Conservation (phyloP, 2,329 filamentous ascomycete species). For the Fusarium sulawesiense region DNA sequence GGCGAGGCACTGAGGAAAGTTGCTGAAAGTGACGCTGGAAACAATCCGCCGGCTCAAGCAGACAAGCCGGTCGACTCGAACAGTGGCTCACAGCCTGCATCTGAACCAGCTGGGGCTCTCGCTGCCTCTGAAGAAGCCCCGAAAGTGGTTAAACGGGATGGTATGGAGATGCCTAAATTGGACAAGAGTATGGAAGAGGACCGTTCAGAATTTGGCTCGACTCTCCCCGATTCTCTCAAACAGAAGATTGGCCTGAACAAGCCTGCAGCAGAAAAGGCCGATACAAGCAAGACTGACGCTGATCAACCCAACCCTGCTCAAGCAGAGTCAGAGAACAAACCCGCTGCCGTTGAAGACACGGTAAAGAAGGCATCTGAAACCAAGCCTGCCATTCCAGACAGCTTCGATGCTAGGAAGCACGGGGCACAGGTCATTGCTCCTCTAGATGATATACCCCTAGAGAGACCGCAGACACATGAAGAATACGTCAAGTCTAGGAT, state of each 20-base stretch:
- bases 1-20: constrained; percentile 52
- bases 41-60: not conserved
- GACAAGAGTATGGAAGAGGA: constrained; percentile 36
- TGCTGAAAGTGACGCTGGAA: constrained; percentile 32
- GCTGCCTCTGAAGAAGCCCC: constrained; percentile 8
- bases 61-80: constrained; percentile 8
- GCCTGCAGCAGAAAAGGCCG: not conserved
- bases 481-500: constrained; percentile 64
- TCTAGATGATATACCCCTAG: constrained; percentile 3
- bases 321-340: constrained; percentile 17
- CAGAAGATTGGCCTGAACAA: constrained; percentile 45
- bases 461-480: constrained; percentile 61
- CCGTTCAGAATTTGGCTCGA: constrained; percentile 44
- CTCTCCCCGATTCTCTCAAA: constrained; percentile 50
- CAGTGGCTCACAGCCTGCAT: constrained; percentile 9
- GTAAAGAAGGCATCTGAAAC: constrained; percentile 3
- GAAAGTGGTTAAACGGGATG: constrained; percentile 33
- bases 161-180: constrained; percentile 43
- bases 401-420: constrained; percentile 23
- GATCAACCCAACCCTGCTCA: not conserved
- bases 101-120: constrained; percentile 1
- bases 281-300: constrained; percentile 2
- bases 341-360: constrained; percentile 14
- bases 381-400: constrained; percentile 21
- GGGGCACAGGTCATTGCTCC: constrained; percentile 9